Conservation (phyloP, 257 asterid genomes). For the Przewalskia tangutica region DNA sequence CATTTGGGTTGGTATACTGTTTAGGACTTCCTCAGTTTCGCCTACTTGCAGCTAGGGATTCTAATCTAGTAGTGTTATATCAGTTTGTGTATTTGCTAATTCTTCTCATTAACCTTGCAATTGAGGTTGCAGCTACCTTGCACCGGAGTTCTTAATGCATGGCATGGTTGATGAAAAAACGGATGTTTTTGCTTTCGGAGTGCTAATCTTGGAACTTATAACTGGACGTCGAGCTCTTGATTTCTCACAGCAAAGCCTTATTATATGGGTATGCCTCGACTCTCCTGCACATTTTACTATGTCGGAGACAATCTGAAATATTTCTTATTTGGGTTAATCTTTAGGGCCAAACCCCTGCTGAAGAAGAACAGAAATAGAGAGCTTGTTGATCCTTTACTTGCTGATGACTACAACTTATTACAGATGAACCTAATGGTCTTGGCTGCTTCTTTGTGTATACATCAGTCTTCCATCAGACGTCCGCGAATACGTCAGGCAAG, state of each 20-base stretch:
- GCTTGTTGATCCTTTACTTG: no score
- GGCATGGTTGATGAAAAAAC: slow-evolving; percentile 82
- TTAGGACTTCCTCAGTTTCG: neutral
- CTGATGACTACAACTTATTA: no score
- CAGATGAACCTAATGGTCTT: no score
- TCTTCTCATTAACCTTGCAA: neutral
- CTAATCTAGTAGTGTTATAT: neutral
- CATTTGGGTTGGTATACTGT: slow-evolving; percentile 26
- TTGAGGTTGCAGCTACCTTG: slow-evolving; percentile 39
- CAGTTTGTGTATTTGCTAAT: neutral
- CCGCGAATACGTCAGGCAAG: no score
- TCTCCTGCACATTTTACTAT: neutral
- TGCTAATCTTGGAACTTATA: slow-evolving; percentile 66
- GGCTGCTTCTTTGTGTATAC: no score
- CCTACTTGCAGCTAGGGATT: neutral
- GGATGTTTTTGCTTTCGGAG: slow-evolving; percentile 78
- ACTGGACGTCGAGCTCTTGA: slow-evolving; percentile 83
- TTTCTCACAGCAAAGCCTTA: slow-evolving; percentile 85
- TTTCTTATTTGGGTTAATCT: no score
- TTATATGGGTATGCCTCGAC: slow-evolving; percentile 59
- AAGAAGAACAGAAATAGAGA: no score
- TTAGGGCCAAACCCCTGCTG: no score
- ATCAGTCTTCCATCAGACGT: no score
- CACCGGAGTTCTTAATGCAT: slow-evolving; percentile 87
- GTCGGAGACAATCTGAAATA: no score